phyloP scores from a whole-genome alignment of 2,329 filamentous ascomycete genomes.

The Penicillium rolfsii region DNA sequence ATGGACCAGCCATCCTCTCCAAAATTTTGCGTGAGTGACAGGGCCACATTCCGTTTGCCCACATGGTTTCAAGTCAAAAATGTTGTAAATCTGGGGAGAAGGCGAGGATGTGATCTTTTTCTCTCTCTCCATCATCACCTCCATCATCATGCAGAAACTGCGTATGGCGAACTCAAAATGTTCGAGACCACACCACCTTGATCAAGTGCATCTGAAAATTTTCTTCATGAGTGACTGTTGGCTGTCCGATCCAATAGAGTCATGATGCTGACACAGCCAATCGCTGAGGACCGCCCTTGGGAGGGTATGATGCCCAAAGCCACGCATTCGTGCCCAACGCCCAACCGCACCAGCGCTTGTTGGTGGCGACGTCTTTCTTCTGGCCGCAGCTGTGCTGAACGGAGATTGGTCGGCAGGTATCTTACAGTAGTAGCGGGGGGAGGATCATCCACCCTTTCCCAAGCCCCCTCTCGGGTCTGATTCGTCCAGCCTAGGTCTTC shows the following conservation, averaged over 20 bases:
- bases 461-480: slow-evolving; percentile 7
- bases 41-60: neutral
- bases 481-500: slow-evolving; percentile 17
- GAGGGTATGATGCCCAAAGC: slow-evolving; percentile 37
- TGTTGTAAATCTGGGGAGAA: neutral
- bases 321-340: slow-evolving; percentile 46
- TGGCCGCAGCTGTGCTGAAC: slow-evolving; percentile 13
- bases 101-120: neutral
- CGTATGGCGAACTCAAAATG: neutral
- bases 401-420: slow-evolving; percentile 19
- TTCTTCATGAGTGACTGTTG: neutral
- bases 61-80: slow-evolving; percentile 6
- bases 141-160: neutral
- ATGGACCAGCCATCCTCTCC: neutral
- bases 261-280: slow-evolving; percentile 26
- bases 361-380: slow-evolving; percentile 26
- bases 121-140: neutral
- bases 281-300: slow-evolving; percentile 24
- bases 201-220: slow-evolving; percentile 1
- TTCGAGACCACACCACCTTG: slow-evolving; percentile 4
- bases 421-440: slow-evolving; percentile 10
- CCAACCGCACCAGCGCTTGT: slow-evolving; percentile 13
- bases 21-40: neutral
- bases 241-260: slow-evolving; percentile 14
- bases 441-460: slow-evolving; percentile 18